These are phyloP conservation scores for Didymella glomerata DNA, from an alignment of 2,329 filamentous ascomycete genomes.

Conservation along the genomic window DNA sequence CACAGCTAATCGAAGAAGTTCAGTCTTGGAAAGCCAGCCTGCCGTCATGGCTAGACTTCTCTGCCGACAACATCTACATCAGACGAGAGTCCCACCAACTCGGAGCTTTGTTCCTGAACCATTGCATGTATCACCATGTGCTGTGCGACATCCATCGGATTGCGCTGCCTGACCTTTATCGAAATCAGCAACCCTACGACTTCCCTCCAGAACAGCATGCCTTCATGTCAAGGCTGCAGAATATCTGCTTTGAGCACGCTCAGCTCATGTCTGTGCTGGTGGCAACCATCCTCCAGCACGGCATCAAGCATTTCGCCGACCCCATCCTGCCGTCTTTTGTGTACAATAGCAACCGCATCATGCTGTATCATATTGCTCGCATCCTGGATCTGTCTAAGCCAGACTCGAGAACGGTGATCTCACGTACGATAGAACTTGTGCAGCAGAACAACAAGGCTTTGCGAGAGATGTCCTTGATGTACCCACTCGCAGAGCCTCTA, in stretches of 20 bases:
- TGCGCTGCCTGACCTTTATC: slow-evolving; percentile 43
- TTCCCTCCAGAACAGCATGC: slow-evolving; percentile 38
- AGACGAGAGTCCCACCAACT: slow-evolving; percentile 46
- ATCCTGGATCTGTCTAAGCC: slow-evolving; percentile 40
- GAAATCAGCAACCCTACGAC: slow-evolving; percentile 41
- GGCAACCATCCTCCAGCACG: slow-evolving; percentile 42
- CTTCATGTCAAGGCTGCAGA: slow-evolving; percentile 39
- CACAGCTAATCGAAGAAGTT: slow-evolving; percentile 36
- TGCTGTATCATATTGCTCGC: slow-evolving; percentile 46
- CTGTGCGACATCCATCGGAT: slow-evolving; percentile 46
- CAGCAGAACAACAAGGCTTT: slow-evolving; percentile 45
- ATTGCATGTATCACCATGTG: slow-evolving; percentile 49
- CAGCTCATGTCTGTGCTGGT: slow-evolving; percentile 42
- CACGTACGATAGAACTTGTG: slow-evolving; percentile 41
- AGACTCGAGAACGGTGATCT: slow-evolving; percentile 36
- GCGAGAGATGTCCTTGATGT: slow-evolving; percentile 43
- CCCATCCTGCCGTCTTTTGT: slow-evolving; percentile 46
- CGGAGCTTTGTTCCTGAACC: slow-evolving; percentile 43
- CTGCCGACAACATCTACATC: slow-evolving; percentile 47
- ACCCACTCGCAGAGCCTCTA: slow-evolving; percentile 43
- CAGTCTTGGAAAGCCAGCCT: slow-evolving; percentile 41
- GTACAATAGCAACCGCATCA: slow-evolving; percentile 47
- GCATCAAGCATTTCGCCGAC: slow-evolving; percentile 45
- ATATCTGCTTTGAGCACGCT: slow-evolving; percentile 44
- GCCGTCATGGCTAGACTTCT: slow-evolving; percentile 45